Percentiles rank a stretch among this genome's conserved stretches.
phyloP scores from a whole-genome alignment of 1,284 basidiomycete genomes.

The Quambalaria eucalypti region DNA sequence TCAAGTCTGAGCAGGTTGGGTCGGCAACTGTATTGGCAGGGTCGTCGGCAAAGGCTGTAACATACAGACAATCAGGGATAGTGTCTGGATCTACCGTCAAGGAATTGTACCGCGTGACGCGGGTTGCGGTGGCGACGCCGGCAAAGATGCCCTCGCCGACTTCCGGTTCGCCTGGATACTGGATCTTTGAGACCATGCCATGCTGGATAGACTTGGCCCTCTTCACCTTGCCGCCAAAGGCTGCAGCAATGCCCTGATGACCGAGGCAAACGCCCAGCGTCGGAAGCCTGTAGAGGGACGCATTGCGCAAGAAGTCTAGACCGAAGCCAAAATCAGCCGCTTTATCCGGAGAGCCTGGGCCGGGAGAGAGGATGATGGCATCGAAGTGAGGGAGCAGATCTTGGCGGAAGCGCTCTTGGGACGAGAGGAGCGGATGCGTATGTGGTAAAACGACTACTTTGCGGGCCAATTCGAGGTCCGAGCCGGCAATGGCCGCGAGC shows the following conservation, averaged over 20 bases:
- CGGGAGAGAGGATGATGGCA: slow-evolving; percentile 40
- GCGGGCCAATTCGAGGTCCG: slow-evolving; percentile 5
- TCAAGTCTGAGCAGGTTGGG: background rate
- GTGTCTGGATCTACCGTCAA: slow-evolving; percentile 49
- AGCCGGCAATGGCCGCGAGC: slow-evolving; percentile 10
- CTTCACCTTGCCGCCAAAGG: slow-evolving; percentile 57
- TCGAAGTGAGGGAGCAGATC: slow-evolving; percentile 37
- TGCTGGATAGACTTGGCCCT: slow-evolving; percentile 24
- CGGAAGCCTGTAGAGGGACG: slow-evolving; percentile 52
- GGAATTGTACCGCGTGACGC: slow-evolving; percentile 72
- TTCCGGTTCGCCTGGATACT: slow-evolving; percentile 1
- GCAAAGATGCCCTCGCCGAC: slow-evolving; percentile 56
- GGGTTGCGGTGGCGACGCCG: slow-evolving; percentile 53
- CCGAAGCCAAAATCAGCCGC: slow-evolving; percentile 35
- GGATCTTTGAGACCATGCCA: slow-evolving; percentile 25
- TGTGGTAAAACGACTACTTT: slow-evolving; percentile 34
- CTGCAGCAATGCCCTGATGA: slow-evolving; percentile 75
- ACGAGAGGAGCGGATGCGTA: slow-evolving; percentile 23
- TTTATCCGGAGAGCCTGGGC: slow-evolving; percentile 34
- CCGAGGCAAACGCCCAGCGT: slow-evolving; percentile 85
- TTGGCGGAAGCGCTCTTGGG: slow-evolving; percentile 13
- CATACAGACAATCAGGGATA: slow-evolving; percentile 50
- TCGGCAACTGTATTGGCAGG: background rate
- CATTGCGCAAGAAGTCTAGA: slow-evolving; percentile 21
- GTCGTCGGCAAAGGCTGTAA: slow-evolving; percentile 47